These are phyloP conservation scores for Naganishia antarctica DNA, from an alignment of 768 basidiomycete genomes.

Conservation along the genomic window DNA sequence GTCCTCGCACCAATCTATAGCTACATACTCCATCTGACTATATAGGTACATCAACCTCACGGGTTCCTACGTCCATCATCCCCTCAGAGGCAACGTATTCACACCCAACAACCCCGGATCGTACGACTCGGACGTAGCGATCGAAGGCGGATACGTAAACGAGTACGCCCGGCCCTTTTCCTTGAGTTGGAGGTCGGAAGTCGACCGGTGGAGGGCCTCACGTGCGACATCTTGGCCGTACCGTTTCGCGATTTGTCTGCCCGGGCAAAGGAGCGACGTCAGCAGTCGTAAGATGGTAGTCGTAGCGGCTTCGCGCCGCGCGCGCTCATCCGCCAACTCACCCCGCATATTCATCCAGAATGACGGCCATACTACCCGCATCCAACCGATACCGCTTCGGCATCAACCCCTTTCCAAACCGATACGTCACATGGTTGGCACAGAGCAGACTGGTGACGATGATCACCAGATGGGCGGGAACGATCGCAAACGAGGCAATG, in stretches of 20 bases:
- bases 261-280: not conserved
- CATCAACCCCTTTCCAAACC: slow-evolving; percentile 84
- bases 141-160: slow-evolving; percentile 14
- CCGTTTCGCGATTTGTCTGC: slow-evolving; percentile 67
- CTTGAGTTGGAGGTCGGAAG: slow-evolving; percentile 55
- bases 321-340: slow-evolving; percentile 47
- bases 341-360: slow-evolving; percentile 80
- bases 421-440: slow-evolving; percentile 77
- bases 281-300: not conserved
- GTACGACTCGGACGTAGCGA: slow-evolving; percentile 1
- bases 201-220: slow-evolving; percentile 59
- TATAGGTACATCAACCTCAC: too few species aligned
- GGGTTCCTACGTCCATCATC: not conserved
- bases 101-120: slow-evolving; percentile 17
- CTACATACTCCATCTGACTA: too few species aligned
- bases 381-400: slow-evolving; percentile 75
- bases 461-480: slow-evolving; percentile 63
- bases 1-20: too few species aligned
- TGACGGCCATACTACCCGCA: slow-evolving; percentile 68
- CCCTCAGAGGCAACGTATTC: slow-evolving; percentile 11
- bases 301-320: too few species aligned
- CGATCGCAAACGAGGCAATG: slow-evolving; percentile 61
- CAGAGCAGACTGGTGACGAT: slow-evolving; percentile 65
- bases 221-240: slow-evolving; percentile 64
- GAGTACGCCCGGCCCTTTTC: slow-evolving; percentile 25